Evolutionary conservation across 306 rosid genomes (phyloP), one percentile per base, ranked within the genome.

Genomic region (Cicer cuneatum): DNA sequence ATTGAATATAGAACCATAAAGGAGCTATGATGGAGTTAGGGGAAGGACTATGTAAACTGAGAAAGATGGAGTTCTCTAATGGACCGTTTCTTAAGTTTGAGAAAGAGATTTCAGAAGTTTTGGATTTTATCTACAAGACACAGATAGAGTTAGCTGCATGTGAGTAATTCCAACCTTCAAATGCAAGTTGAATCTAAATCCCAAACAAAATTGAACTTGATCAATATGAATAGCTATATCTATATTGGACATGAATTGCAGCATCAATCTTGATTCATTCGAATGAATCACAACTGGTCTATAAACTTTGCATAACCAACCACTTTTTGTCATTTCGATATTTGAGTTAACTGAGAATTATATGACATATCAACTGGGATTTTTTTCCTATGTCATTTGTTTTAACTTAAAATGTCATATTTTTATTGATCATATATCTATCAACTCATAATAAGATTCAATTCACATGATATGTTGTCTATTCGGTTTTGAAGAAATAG

Each of bases 1-100:
- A 59, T 5, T 48, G 68, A 60, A 41, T 59, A 41, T 60, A 93
- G 98, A 93, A 93, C 62, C 97, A 93, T 65, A 88, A 48, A 85
- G 97, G 98, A 79, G 98, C 97, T 38, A 91, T 91, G 98, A 93
- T 93, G 97, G 86, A 93, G 86, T 76, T 93, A 52, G 96, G 97
- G 19, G 98, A 93, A 67, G 98, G 98, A 38, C 41, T 88, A 1
- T 91, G 97, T 72, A 93, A 93, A 74, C 81, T 93, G 56, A 75
- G 93, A 72, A 91, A 89, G 84, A 91, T 93, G 94, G 87, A 86
- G 5, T 91, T 91, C 72, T 74, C 75, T 73, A 82, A 75, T 8
- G 97, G 96, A 11, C 94, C 98, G 0, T 93, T 93, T 74, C 78
- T 73, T 42, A 75, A 81, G 77, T 89, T 93, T 79, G 97, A 93